These are phyloP conservation scores for Sambucus nigra DNA, from an alignment of 129 eudicot genomes.

Conservation along the genomic window DNA sequence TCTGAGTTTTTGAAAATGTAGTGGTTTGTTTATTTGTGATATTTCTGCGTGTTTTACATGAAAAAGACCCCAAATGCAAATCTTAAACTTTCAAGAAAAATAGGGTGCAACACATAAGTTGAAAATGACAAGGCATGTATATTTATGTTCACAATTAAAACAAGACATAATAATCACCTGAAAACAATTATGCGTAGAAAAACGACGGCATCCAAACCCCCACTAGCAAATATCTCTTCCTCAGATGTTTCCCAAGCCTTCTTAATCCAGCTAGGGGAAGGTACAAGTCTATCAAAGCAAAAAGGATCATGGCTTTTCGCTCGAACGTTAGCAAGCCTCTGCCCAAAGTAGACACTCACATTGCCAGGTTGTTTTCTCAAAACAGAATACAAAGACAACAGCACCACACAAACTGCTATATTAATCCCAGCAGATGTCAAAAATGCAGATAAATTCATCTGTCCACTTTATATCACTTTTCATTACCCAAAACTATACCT, in stretches of 20 bases:
- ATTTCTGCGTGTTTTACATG: too few species aligned
- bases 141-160: not conserved
- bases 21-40: too few species aligned
- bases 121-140: not conserved
- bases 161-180: conserved; percentile 36
- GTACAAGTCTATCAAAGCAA: conserved; percentile 52
- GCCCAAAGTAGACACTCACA: conserved; percentile 66
- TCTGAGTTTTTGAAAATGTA: too few species aligned
- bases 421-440: conserved; percentile 85
- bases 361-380: conserved; percentile 78
- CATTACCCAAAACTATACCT: too few species aligned
- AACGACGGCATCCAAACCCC: conserved; percentile 92
- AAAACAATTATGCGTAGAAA: conserved; percentile 59
- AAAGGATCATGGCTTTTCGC: conserved; percentile 37
- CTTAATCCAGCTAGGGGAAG: conserved; percentile 84
- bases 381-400: conserved; percentile 61
- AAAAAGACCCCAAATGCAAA: too few species aligned
- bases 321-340: conserved; percentile 52
- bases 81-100: too few species aligned
- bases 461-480: conserved; percentile 16
- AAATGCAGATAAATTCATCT: conserved; percentile 68
- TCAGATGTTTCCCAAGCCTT: conserved; percentile 94
- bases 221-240: conserved; percentile 55
- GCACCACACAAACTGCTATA: conserved; percentile 45
- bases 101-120: too few species aligned